Evolutionary conservation across 2,329 filamentous ascomycete species (phyloP), one percentile per base, ranked within the genome.

Genomic region (Cladosporium sp.): DNA sequence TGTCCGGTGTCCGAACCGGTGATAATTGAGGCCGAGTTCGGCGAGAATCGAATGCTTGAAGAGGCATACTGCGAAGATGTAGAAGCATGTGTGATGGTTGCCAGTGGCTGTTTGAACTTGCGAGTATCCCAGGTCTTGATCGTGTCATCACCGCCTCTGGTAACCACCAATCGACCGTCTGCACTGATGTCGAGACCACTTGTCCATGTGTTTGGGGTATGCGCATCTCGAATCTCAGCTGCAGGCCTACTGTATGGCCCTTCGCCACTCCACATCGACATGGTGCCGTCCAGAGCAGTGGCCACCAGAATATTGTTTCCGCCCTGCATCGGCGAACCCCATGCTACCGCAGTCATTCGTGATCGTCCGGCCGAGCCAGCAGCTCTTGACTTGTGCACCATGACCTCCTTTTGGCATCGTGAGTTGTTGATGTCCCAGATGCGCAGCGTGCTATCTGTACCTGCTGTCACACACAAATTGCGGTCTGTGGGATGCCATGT

Each of bases 371-470:
- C 94, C 44, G 88, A 88, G 0, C 93, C 94, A 8, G 89, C 84
- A n/a, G 87, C 87, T 69, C 85, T 90, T 8, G 93, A 97, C 74
- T 97, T 97, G 78, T 97, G 92, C 19, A 97, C 92, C 61, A 99
- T 89, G 13, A 99, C 88, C 50, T 97, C 90, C 72, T 91, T 95
- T 72, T 99, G 94, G 56, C 86, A 85, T 62, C 92, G 85, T 67
- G 91, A 90, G 66, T 93, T 87, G 73, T 96, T 97, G 65, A 96
- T 83, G 70, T 99, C 93, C 94, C 94, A 99, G 70, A 99, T 96
- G 57, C 94, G 85, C 61, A 99, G 76, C 1, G 94, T 99, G 70
- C 93, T 97, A 72, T 99, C 94, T 8, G 92, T 95, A 7, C 92
- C 92, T 37, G 91, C 92, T 1, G 94, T 99, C 24, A 93, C 87